Evolutionary conservation across 1,284 basidiomycete species (phyloP).

Genomic region (Ustilago lituana): DNA sequence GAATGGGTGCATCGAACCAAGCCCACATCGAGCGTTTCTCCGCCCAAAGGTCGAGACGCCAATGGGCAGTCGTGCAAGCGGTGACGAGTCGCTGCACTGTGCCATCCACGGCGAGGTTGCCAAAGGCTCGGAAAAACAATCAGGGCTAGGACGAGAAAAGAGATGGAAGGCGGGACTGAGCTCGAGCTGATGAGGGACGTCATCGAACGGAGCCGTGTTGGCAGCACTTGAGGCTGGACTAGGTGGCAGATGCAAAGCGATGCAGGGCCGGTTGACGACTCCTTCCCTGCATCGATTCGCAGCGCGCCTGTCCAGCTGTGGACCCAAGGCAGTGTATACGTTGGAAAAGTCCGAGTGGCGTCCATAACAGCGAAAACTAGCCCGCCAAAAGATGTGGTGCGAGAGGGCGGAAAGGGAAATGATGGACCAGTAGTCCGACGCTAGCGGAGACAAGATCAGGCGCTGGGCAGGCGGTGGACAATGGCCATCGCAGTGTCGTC

Average conservation of each 20-base stretch:
- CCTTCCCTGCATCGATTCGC: conserved; percentile 23
- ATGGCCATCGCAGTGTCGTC: conserved; percentile 64
- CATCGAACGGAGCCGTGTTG: conserved; percentile 9
- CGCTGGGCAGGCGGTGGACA: conserved; percentile 54
- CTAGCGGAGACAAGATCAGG: conserved; percentile 8
- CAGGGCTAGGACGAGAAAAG: conserved; percentile 1
- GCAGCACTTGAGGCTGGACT: conserved; percentile 22
- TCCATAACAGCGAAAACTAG: neutral
- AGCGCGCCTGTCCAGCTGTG: conserved; percentile 39
- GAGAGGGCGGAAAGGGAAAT: neutral
- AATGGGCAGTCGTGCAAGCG: conserved; percentile 17
- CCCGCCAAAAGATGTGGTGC: conserved; percentile 13
- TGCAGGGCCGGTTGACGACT: conserved; percentile 48
- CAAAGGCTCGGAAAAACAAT: conserved; percentile 1
- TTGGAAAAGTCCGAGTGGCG: neutral
- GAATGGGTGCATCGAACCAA: conserved; percentile 1
- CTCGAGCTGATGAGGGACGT: neutral
- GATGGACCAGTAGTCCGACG: neutral
- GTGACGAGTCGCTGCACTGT: conserved; percentile 42
- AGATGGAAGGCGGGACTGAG: conserved; percentile 5
- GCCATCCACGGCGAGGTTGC: neutral
- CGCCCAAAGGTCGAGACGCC: neutral
- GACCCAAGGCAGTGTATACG: conserved; percentile 18
- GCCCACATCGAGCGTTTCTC: neutral
- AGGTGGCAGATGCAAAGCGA: conserved; percentile 20